Base-by-base conservation (phyloP, 1,284 basidiomycete species). In the Microbotryum saponariae region DNA sequence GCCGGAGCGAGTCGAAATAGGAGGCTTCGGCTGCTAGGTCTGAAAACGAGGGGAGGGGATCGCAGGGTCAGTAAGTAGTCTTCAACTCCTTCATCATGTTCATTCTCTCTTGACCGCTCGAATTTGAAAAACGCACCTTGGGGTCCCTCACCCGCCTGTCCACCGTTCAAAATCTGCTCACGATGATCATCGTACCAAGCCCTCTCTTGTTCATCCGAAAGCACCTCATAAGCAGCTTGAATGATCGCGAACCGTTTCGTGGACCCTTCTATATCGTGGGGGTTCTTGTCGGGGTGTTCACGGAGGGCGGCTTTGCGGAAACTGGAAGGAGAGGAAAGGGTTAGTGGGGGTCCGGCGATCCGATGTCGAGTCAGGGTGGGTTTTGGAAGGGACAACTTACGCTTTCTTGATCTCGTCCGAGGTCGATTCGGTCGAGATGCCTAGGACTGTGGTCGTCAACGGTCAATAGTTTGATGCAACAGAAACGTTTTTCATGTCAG, bases 111-210 rank as follows among this genome's bases (percentile, higher is more conserved):
- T 29, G 31, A 16, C 31, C 18, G 20, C 31, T 53, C 16, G 25
- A 25, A 20, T 33, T 58, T 52, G 23, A 51, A 25, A 44, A 53
- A 54, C 48, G 23, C 29, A 54, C 31, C 37, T 53, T 53, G 49
- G 16, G 27, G 25, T 21, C 37, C 49, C 20, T 59, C 21, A 4
- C 59, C 52, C 2, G 51, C 49, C 20, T 37, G 53, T 29, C 60
- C 68, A 25, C 71, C 72, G n/a, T 67, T 63, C 51, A 74, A 59
- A 56, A 76, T 63, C n/a, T 88, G 87, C 42, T 90, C 86, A 51
- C 89, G 83, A 75, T 97, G 93, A n/a, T 85, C 85, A 75, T 98
- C 94, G 75, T 98, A 98, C 89, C 93, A 98, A 49, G 94, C 92
- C 65, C 94, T 81, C 81, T 98, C 91, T 81, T 94, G 90, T 59